A percentile compares a stretch with the other conserved stretches of the same genome.
These are phyloP conservation scores for Secale cereale DNA, from an alignment of 176 grass and related monocot genomes.

Conservation along the genomic window DNA sequence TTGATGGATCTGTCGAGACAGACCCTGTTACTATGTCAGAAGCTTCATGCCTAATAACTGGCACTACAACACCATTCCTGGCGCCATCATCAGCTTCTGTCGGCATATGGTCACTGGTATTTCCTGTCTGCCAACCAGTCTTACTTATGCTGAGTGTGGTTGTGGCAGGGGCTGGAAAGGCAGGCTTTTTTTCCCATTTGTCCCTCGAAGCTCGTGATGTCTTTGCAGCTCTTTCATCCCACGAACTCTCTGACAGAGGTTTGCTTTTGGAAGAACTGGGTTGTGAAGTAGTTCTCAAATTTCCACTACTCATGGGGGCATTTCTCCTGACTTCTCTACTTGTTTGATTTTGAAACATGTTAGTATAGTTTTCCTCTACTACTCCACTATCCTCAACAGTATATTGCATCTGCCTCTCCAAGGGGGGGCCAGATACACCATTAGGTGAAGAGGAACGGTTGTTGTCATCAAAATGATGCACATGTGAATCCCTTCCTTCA, in stretches of 20 bases:
- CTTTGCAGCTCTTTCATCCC: slow-evolving; percentile 52
- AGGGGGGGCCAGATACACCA: slow-evolving; percentile 26
- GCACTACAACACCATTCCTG: slow-evolving; percentile 33
- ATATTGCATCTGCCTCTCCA: slow-evolving; percentile 44
- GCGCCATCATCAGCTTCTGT: slow-evolving; percentile 43
- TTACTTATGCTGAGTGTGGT: slow-evolving; percentile 36
- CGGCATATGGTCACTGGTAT: slow-evolving; percentile 38
- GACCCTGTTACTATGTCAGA: slow-evolving; percentile 50
- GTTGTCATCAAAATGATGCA: slow-evolving; percentile 44
- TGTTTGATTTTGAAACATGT: slow-evolving; percentile 54
- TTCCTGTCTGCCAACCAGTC: slow-evolving; percentile 55
- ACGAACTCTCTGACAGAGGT: slow-evolving; percentile 36
- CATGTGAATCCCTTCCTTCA: slow-evolving; percentile 43
- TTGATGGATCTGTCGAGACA: slow-evolving; percentile 23
- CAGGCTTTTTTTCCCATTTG: slow-evolving; percentile 60
- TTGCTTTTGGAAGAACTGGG: slow-evolving; percentile 53
- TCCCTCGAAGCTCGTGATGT: slow-evolving; percentile 52
- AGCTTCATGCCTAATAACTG: slow-evolving; percentile 47
- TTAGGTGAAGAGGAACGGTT: slow-evolving; percentile 42
- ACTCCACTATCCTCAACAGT: slow-evolving; percentile 30
- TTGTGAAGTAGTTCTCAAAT: slow-evolving; percentile 33
- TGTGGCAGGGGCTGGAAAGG: slow-evolving; percentile 29
- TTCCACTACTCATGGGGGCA: slow-evolving; percentile 31
- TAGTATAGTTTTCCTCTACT: slow-evolving; percentile 43
- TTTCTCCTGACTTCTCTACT: slow-evolving; percentile 39